phyloP scores from a whole-genome alignment of 1,284 basidiomycete genomes.

The Ceratobasidium sp. region DNA sequence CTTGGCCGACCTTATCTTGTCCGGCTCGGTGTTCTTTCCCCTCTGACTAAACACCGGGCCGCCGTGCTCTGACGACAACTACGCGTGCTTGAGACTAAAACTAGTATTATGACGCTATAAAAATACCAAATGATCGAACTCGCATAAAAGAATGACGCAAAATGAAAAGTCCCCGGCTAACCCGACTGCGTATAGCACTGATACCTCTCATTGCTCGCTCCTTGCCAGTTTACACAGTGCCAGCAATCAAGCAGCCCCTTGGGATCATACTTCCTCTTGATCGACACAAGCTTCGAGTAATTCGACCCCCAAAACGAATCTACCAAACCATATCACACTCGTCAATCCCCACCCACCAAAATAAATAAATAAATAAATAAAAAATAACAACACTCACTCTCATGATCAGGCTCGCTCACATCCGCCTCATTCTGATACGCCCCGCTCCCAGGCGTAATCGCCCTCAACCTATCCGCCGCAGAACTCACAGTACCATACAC shows the following conservation, averaged over 20 bases:
- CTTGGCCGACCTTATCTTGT: neutral
- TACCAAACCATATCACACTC: constrained; percentile 51
- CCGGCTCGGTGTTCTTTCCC: constrained; percentile 2
- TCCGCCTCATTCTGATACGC: constrained; percentile 70
- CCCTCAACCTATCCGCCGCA: constrained; percentile 46
- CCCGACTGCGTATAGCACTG: constrained; percentile 42
- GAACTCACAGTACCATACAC: constrained; percentile 46
- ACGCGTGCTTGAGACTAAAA: neutral
- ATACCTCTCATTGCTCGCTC: constrained; percentile 23
- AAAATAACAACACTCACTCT: too few relatives aligned
- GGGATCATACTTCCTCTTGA: constrained; percentile 73
- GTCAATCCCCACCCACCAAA: too few relatives aligned
- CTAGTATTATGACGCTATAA: neutral
- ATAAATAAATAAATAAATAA: too few relatives aligned
- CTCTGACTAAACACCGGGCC: neutral
- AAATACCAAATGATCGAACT: neutral
- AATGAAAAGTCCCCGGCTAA: neutral
- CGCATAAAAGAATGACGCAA: neutral
- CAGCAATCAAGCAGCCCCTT: constrained; percentile 69
- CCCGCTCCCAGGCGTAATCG: constrained; percentile 14
- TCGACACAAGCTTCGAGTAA: constrained; percentile 63
- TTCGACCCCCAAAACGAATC: constrained; percentile 69
- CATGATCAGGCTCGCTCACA: constrained; percentile 66
- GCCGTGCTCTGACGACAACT: neutral
- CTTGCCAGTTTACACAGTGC: constrained; percentile 63